Evolutionary conservation across 805 yeast species (phyloP).

Genomic region (Lachancea meyersii): DNA sequence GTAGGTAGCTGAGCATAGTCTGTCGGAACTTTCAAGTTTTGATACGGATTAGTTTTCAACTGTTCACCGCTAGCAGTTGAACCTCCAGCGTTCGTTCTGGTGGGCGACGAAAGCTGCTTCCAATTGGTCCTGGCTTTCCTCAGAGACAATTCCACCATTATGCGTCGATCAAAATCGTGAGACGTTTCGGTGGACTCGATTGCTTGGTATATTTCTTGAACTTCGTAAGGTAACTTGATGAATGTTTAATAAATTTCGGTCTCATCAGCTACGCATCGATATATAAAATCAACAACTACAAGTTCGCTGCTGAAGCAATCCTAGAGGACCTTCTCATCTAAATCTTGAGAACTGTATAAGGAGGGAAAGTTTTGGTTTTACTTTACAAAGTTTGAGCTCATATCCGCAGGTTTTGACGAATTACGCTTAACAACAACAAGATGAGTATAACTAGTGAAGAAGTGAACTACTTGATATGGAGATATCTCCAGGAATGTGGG

Average conservation of each 20-base stretch:
- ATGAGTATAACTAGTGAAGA: conserved; percentile 83
- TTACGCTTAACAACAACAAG: background rate
- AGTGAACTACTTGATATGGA: conserved; percentile 85
- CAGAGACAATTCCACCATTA: conserved; percentile 33
- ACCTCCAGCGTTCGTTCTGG: conserved; percentile 11
- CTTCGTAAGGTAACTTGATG: no score
- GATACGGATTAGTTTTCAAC: conserved; percentile 19
- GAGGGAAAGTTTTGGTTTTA: background rate
- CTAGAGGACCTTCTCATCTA: no score
- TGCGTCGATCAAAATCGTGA: background rate
- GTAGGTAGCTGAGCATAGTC: conserved; percentile 27
- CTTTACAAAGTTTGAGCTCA: background rate
- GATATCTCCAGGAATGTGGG: conserved; percentile 85
- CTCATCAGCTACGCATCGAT: no score
- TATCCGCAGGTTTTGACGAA: no score
- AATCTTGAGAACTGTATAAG: no score
- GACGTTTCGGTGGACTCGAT: no score
- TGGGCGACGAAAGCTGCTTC: conserved; percentile 19
- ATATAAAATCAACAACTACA: no score
- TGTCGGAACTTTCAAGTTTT: conserved; percentile 15
- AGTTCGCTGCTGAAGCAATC: no score
- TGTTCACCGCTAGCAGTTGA: conserved; percentile 8
- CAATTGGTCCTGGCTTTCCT: conserved; percentile 30
- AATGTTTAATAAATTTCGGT: no score
- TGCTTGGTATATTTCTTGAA: no score